Percentiles rank a stretch among this genome's conserved stretches.
Conservation (phyloP, 768 basidiomycete genomes). For the Termitomyces sp. region DNA sequence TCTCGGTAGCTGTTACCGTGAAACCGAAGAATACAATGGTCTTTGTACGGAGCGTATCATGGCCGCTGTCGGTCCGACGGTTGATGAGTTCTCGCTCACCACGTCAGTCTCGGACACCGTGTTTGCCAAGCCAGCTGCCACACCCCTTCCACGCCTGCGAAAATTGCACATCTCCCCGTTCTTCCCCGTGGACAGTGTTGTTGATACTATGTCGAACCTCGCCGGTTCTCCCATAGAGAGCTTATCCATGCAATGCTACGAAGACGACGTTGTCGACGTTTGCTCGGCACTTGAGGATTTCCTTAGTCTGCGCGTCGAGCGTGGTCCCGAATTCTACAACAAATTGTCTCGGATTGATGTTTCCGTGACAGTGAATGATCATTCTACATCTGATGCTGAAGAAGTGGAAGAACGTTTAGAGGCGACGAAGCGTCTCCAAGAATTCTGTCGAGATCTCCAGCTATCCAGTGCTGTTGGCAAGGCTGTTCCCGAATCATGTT, state of each 20-base stretch:
- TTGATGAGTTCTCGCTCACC: conserved; percentile 53
- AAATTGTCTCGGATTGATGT: conserved; percentile 48
- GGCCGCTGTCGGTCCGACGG: conserved; percentile 49
- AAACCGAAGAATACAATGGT: conserved; percentile 48
- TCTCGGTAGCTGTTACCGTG: conserved; percentile 53
- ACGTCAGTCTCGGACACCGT: conserved; percentile 39
- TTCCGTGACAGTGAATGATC: conserved; percentile 34
- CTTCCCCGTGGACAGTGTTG: conserved; percentile 58
- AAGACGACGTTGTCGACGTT: conserved; percentile 60
- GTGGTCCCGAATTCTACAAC: conserved; percentile 45
- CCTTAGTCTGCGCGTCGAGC: conserved; percentile 46
- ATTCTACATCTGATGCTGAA: conserved; percentile 25
- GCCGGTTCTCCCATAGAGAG: conserved; percentile 57
- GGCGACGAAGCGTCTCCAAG: conserved; percentile 44
- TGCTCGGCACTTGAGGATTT: conserved; percentile 55
- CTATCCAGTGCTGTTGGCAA: conserved; percentile 33
- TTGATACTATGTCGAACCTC: conserved; percentile 54
- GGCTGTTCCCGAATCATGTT: conserved; percentile 13
- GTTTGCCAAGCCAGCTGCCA: conserved; percentile 38
- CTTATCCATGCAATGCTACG: conserved; percentile 55
- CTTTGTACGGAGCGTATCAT: conserved; percentile 58
- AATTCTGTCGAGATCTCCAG: conserved; percentile 45
- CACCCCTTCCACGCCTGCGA: conserved; percentile 47
- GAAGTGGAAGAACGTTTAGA: conserved; percentile 33
- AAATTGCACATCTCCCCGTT: conserved; percentile 58